Base-by-base conservation (phyloP, 495 filamentous ascomycete species). In the Achaetomiella virescens region DNA sequence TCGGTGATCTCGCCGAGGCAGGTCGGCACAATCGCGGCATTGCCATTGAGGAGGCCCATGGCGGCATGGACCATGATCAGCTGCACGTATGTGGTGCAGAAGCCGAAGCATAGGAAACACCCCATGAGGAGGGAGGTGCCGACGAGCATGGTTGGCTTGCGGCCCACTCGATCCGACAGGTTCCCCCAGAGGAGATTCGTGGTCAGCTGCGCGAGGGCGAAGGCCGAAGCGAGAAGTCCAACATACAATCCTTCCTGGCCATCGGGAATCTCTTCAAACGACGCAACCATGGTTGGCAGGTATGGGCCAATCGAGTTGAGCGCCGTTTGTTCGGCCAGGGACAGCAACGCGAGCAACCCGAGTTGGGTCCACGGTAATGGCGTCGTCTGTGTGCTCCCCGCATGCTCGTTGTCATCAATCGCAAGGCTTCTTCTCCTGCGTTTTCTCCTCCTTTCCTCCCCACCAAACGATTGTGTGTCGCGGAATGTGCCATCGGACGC, bases 271-370 rank as follows among this genome's bases (percentile, higher is more conserved):
- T 90, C 88, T 4, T 89, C 87, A 61, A 98, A 97, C 7, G 81
- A 84, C 10, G 85, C 82, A 2, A 88, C 83, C 92, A 97, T 97
- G 54, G 90, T 81, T 0, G 93, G 93, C 0, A 98, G 81, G 70
- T 98, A 98, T 0, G 93, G 93, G n/a, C 86, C 87, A 57, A 98
- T 95, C 14, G 88, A 93, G 65, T 98, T 97, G 62, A 98, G 81
- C 1, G 93, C 93, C 0, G 95, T 97, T 72, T 98, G 93, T 61
- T 98, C 93, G 31, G 88, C 85, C 18, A 98, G 77, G 3, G 91
- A 90, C 44, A 98, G 88, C 59, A 97, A 71, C 2, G 91, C 93
- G 24, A 98, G 76, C 2, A 96, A 82, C 6, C 80, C 77, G 49
- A 98, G 84, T 70, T 97, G 95, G 63, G 74, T 85, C 61, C 80